Conservation (phyloP, 2,329 filamentous ascomycete species). For the Alternaria sp. region DNA sequence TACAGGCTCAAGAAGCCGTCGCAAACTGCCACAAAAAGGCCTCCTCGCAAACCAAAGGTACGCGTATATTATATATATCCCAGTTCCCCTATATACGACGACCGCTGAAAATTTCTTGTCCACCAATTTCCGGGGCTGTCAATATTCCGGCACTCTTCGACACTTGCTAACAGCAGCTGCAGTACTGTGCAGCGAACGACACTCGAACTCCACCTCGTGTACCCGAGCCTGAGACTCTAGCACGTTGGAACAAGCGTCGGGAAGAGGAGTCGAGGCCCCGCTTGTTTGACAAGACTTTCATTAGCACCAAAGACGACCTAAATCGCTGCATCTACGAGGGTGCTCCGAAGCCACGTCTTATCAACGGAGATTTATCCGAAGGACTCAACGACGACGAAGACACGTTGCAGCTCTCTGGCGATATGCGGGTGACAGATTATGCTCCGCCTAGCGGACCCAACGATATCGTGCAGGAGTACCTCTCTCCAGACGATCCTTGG, state of each 20-base stretch:
- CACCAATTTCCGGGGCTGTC: background rate
- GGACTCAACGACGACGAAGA: constrained; percentile 1
- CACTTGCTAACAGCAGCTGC: constrained; percentile 13
- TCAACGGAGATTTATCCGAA: constrained; percentile 1
- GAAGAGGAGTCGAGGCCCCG: constrained; percentile 13
- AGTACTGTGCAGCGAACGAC: constrained; percentile 7
- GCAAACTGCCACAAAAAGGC: background rate
- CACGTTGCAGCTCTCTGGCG: background rate
- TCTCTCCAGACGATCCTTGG: constrained; percentile 41
- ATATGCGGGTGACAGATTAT: constrained; percentile 35
- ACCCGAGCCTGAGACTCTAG: constrained; percentile 1
- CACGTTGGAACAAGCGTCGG: constrained; percentile 13
- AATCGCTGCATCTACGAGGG: constrained; percentile 25
- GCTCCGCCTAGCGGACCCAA: constrained; percentile 32
- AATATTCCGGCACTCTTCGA: constrained; percentile 3
- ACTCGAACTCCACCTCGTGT: background rate
- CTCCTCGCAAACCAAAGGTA: constrained; percentile 5
- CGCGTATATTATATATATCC: background rate
- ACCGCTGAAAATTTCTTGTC: background rate
- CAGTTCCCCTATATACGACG: too few relatives aligned
- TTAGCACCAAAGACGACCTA: constrained; percentile 24
- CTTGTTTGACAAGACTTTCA: constrained; percentile 22
- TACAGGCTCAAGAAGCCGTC: constrained; percentile 11
- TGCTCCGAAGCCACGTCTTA: constrained; percentile 7
- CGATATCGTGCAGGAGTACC: constrained; percentile 50